Conservation (phyloP, 176 grass and related monocot species). For the Coix lacrymajobi region DNA sequence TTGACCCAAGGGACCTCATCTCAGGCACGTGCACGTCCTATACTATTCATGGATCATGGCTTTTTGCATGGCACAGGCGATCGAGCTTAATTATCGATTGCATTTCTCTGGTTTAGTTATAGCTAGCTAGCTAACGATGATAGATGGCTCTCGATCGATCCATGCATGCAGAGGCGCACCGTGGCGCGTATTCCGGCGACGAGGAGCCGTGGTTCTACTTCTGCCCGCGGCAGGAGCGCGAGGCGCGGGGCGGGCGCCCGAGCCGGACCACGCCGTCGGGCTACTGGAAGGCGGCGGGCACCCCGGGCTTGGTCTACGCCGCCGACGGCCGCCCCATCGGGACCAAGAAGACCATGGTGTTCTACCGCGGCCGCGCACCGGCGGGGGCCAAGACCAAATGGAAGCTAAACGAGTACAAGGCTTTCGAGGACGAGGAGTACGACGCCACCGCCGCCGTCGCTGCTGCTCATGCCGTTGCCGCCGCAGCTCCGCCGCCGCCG, state of each 20-base stretch:
- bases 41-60: too few species aligned
- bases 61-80: too few species aligned
- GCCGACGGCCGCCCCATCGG: conserved; percentile 50
- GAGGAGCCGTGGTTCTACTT: conserved; percentile 96
- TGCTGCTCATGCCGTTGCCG: not conserved
- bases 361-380: conserved; percentile 72
- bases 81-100: too few species aligned
- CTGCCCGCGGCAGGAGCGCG: conserved; percentile 74
- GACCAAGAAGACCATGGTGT: conserved; percentile 91
- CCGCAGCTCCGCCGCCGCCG: not conserved
- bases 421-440: conserved; percentile 19
- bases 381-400: conserved; percentile 63
- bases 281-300: conserved; percentile 97
- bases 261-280: conserved; percentile 87
- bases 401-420: conserved; percentile 98
- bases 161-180: conserved; percentile 28
- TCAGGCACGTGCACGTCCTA: conserved; percentile 34
- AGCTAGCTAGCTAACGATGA: not conserved
- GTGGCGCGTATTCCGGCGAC: conserved; percentile 9
- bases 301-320: conserved; percentile 63
- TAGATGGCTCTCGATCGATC: too few species aligned
- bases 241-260: conserved; percentile 75
- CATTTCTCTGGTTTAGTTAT: not conserved
- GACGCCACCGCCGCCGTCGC: not conserved
- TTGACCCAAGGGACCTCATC: conserved; percentile 69